Percentiles rank a stretch among this genome's conserved stretches.
These are phyloP conservation scores for Bipolaris oryzae DNA, from an alignment of 2,329 filamentous ascomycete species.

Conservation along the genomic window DNA sequence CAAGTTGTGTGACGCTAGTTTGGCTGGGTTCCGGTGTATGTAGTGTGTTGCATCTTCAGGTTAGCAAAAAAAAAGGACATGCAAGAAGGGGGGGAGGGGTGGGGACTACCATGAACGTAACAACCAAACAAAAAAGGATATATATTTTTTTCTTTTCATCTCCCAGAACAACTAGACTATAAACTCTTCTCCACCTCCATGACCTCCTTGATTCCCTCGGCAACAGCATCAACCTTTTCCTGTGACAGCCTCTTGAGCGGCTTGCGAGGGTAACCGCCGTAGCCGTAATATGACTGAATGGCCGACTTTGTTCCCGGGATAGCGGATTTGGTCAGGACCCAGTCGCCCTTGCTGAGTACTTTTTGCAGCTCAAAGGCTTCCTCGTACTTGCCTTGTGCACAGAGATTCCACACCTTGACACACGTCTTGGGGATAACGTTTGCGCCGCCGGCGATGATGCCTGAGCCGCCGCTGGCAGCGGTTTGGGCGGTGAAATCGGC, in stretches of 20 bases:
- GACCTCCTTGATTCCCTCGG: constrained; percentile 59
- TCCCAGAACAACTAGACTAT: constrained; percentile 22
- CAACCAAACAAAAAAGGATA: neutral
- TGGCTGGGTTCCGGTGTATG: too few species aligned
- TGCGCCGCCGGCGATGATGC: constrained; percentile 84
- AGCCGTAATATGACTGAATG: constrained; percentile 80
- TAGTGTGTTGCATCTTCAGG: too few species aligned
- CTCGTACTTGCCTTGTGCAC: constrained; percentile 71
- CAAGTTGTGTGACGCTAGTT: too few species aligned
- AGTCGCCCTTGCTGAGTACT: constrained; percentile 78
- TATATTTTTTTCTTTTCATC: constrained; percentile 19
- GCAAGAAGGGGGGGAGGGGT: too few species aligned
- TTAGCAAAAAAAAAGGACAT: too few species aligned
- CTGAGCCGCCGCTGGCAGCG: constrained; percentile 75
- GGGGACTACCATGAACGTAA: too few species aligned
- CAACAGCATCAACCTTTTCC: constrained; percentile 56
- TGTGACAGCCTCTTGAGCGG: constrained; percentile 71
- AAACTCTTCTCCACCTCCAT: constrained; percentile 67
- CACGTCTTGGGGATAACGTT: constrained; percentile 86
- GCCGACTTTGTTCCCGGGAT: constrained; percentile 87
- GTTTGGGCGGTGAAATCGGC: constrained; percentile 88
- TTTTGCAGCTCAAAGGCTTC: constrained; percentile 79
- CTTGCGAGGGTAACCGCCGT: constrained; percentile 75
- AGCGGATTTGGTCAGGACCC: constrained; percentile 80
- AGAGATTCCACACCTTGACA: constrained; percentile 78